A percentile compares a stretch with the other conserved stretches of the same genome.
These are phyloP conservation scores for Lodderomyces elongisporus DNA, from an alignment of 1,139 yeast genomes.

Conservation along the genomic window DNA sequence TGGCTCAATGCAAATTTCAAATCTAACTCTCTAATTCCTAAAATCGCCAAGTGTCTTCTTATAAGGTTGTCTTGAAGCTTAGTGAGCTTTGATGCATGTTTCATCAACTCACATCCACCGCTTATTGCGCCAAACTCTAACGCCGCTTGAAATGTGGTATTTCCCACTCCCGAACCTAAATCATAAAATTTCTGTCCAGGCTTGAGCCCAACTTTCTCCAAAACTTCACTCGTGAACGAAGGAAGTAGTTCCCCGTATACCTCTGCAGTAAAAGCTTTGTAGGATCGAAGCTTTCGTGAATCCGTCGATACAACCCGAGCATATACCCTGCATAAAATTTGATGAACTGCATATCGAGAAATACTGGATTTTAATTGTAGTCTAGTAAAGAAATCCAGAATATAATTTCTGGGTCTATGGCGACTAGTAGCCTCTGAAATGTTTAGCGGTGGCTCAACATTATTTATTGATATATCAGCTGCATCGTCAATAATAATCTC, in stretches of 20 bases:
- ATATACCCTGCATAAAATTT: constrained; percentile 66
- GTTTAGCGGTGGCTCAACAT: constrained; percentile 9
- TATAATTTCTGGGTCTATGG: constrained; percentile 20
- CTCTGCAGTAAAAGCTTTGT: constrained; percentile 83
- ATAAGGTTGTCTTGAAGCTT: constrained; percentile 56
- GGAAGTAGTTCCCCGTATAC: constrained; percentile 93
- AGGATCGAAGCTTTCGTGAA: constrained; percentile 57
- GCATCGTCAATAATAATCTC: not conserved
- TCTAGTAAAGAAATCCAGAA: constrained; percentile 25
- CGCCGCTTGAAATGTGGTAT: constrained; percentile 86
- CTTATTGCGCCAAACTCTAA: constrained; percentile 78
- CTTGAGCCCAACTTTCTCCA: constrained; percentile 55
- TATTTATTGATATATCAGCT: not conserved
- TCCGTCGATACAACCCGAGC: constrained; percentile 75
- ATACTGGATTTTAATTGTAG: constrained; percentile 32
- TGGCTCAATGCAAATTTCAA: constrained; percentile 58
- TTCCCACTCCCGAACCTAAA: constrained; percentile 92
- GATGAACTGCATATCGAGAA: constrained; percentile 61
- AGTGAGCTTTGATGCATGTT: constrained; percentile 70
- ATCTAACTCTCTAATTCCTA: constrained; percentile 58
- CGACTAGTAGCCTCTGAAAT: constrained; percentile 2
- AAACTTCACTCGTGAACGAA: constrained; percentile 62
- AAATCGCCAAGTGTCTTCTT: constrained; percentile 49
- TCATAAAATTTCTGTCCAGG: constrained; percentile 65
- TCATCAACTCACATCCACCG: constrained; percentile 90